These are phyloP conservation scores for Rhizopogon salebrosus DNA, from an alignment of 768 basidiomycete genomes.

Conservation along the genomic window DNA sequence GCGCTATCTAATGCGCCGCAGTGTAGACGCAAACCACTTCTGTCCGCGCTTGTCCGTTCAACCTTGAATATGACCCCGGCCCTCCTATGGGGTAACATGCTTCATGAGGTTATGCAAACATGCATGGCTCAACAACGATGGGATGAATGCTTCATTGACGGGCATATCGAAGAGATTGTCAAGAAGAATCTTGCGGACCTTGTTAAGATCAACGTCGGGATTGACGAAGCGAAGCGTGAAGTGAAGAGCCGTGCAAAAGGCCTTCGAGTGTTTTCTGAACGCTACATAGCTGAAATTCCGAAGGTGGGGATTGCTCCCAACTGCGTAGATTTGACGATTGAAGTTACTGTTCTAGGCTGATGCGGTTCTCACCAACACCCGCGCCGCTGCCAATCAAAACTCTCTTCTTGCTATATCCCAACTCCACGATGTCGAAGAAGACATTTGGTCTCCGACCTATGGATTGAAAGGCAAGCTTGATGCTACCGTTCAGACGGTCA, in stretches of 20 bases:
- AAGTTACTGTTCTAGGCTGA: slow-evolving; percentile 37
- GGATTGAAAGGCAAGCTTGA: slow-evolving; percentile 96
- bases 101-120: slow-evolving; percentile 87
- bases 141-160: slow-evolving; percentile 59
- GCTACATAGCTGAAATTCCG: slow-evolving; percentile 60
- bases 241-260: slow-evolving; percentile 59
- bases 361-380: slow-evolving; percentile 65
- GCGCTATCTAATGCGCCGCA: slow-evolving; percentile 77
- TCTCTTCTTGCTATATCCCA: slow-evolving; percentile 68
- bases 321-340: neutral
- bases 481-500: slow-evolving; percentile 71
- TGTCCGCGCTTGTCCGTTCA: slow-evolving; percentile 59
- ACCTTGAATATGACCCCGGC: slow-evolving; percentile 58
- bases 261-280: slow-evolving; percentile 54
- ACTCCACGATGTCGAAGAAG: slow-evolving; percentile 89
- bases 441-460: slow-evolving; percentile 94
- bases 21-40: slow-evolving; percentile 83
- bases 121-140: slow-evolving; percentile 61
- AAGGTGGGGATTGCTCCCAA: slow-evolving; percentile 40
- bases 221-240: slow-evolving; percentile 64
- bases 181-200: slow-evolving; percentile 53
- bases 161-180: slow-evolving; percentile 52
- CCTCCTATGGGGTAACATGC: slow-evolving; percentile 86
- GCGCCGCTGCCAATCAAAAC: slow-evolving; percentile 41
- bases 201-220: slow-evolving; percentile 48